Evolutionary conservation across 441 rosid genomes (phyloP).

Genomic region (Manihot esculenta): DNA sequence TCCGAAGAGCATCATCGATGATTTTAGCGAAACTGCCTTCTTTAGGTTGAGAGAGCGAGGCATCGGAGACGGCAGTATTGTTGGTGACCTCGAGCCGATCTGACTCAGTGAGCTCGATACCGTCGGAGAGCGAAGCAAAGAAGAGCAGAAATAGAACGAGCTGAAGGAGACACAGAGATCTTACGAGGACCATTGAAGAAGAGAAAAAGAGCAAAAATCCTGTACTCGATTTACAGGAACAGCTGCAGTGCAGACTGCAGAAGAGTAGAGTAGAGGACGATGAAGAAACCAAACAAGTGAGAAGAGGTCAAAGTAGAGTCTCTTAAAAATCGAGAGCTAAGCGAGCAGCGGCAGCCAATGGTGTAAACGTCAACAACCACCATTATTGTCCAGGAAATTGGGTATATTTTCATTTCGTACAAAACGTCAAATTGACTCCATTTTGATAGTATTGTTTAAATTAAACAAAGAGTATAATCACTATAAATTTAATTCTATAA

Average conservation of each 20-base stretch:
- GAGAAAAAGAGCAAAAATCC: not conserved
- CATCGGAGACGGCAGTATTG: constrained; percentile 31
- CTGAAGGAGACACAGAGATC: constrained; percentile 6
- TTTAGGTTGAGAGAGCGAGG: constrained; percentile 36
- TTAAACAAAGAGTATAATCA: too few species aligned
- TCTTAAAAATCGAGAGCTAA: not conserved
- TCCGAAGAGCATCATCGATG: constrained; percentile 51
- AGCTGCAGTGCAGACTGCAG: too few species aligned
- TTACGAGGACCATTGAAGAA: constrained; percentile 34
- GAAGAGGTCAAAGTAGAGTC: constrained; percentile 6
- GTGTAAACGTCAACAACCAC: too few species aligned
- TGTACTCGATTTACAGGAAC: too few species aligned
- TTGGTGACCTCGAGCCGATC: constrained; percentile 32
- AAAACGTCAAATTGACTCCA: too few species aligned
- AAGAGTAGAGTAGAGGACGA: not conserved
- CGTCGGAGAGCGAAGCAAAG: constrained; percentile 31
- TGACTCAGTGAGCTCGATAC: constrained; percentile 29
- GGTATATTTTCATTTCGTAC: too few species aligned
- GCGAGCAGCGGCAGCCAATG: too few species aligned
- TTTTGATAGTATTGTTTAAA: too few species aligned
- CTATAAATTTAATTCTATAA: too few species aligned
- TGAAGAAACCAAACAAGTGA: not conserved
- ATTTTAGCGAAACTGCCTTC: constrained; percentile 51
- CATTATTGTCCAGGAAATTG: too few species aligned
- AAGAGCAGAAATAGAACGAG: constrained; percentile 26